phyloP scores from a whole-genome alignment of 2,329 filamentous ascomycete genomes.

The Cordyceps militaris region DNA sequence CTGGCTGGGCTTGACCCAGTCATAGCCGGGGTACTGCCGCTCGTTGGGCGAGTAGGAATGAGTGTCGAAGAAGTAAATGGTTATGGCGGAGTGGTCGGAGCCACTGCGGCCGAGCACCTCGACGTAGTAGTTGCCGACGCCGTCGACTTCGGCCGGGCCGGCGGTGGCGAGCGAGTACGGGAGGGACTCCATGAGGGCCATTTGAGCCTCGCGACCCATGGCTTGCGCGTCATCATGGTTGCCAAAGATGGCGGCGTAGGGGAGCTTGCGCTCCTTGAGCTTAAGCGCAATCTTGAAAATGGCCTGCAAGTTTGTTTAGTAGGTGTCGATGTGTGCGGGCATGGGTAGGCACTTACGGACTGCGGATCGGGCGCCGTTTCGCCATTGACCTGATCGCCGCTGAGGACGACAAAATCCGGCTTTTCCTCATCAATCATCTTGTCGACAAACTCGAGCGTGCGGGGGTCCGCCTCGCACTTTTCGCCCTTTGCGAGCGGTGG shows the following conservation, averaged over 20 bases:
- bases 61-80: conserved; percentile 90
- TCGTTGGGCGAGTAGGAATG: conserved; percentile 90
- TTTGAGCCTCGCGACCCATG: conserved; percentile 68
- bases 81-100: conserved; percentile 82
- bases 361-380: conserved; percentile 88
- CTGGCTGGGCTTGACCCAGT: conserved; percentile 92
- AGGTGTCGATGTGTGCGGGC: conserved; percentile 14
- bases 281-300: conserved; percentile 89
- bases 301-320: conserved; percentile 39
- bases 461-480: conserved; percentile 82
- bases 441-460: conserved; percentile 83
- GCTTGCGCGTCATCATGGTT: conserved; percentile 95
- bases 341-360: conserved; percentile 47
- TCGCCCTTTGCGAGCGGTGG: conserved; percentile 65
- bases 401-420: conserved; percentile 85
- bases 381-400: conserved; percentile 92
- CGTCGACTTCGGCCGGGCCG: conserved; percentile 76
- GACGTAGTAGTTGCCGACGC: conserved; percentile 90
- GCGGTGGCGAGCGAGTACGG: conserved; percentile 84
- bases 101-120: conserved; percentile 77
- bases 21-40: conserved; percentile 81
- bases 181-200: conserved; percentile 77
- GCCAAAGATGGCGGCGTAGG: conserved; percentile 89
- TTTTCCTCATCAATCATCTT: conserved; percentile 85
- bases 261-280: conserved; percentile 79